A percentile compares a stretch with the other conserved stretches of the same genome.
phyloP scores from a whole-genome alignment of 768 basidiomycete species.

The Astraeus odoratus region DNA sequence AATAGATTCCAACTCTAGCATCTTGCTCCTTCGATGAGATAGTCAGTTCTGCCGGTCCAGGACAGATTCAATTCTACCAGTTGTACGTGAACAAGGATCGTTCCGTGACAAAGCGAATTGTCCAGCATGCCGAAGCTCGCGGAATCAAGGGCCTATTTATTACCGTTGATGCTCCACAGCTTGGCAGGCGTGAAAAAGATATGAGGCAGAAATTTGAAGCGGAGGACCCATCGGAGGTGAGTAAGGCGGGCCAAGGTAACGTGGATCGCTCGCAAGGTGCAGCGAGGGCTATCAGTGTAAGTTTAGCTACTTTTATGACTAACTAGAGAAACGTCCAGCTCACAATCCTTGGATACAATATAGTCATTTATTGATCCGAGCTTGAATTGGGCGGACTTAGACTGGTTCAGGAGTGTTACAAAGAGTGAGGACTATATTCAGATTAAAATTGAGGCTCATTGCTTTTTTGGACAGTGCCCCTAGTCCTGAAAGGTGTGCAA shows the following conservation, averaged over 20 bases:
- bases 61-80: constrained; percentile 83
- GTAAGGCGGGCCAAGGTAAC: constrained; percentile 39
- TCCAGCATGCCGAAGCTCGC: constrained; percentile 83
- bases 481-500: constrained; percentile 87
- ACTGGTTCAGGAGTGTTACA: constrained; percentile 73
- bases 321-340: not conserved
- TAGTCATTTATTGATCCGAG: constrained; percentile 94
- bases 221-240: constrained; percentile 37
- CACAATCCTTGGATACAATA: not conserved
- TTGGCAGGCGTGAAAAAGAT: constrained; percentile 91
- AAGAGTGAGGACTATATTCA: constrained; percentile 34
- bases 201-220: constrained; percentile 97
- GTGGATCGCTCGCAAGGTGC: constrained; percentile 88
- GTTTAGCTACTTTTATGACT: constrained; percentile 12
- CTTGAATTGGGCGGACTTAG: constrained; percentile 64
- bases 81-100: constrained; percentile 89
- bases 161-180: constrained; percentile 95
- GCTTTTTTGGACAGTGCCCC: constrained; percentile 55
- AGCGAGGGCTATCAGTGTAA: constrained; percentile 85
- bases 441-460: constrained; percentile 3
- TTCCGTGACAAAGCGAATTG: constrained; percentile 74
- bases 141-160: constrained; percentile 94
- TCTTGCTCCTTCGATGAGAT: constrained; percentile 96
- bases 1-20: constrained; percentile 88
- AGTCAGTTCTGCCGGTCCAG: constrained; percentile 74